Evolutionary conservation across 352 stramenopile species (phyloP), one percentile per base, ranked within the genome.

Genomic region (Albugo laibachii): DNA sequence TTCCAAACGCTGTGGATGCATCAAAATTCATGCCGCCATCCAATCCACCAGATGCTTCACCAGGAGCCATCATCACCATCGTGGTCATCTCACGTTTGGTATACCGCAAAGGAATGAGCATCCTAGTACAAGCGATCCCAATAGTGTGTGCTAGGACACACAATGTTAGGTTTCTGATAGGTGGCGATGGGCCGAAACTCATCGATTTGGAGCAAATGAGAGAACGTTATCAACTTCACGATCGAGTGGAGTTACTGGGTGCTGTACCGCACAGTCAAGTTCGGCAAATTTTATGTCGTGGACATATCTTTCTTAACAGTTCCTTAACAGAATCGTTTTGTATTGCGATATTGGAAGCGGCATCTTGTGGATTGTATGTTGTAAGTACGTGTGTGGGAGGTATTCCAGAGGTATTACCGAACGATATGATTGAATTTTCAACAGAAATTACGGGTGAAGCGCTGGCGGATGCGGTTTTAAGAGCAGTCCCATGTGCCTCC

Each of bases 321-420:
- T 97, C 85, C 18, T 63, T 99, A n/a, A 99, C 94, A 44, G 94
- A 99, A 66, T 96, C 83, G 31, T 99, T 99, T 68, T 98, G 94
- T 59, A 98, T 98, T 56, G 93, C 93, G 13, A 96, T 98, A 52
- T 72, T 99, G 18, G 94, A 99, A 73, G 94, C 94, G 8, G 93
- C 92, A 0, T 91, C 72, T 5, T 95, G 80, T 48, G 94, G 94
- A 3, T 65, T 98, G 10, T 92, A 95, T 47, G 89, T 98, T 2
- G 92, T 98, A 14, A 97, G 83, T 31, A 98, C 94, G 13, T 80
- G 64, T 44, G 94, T 99, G 10, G 94, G 94, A 27, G 93, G 94
- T 15, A 87, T 98, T n/a, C 91, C 92, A 12, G 94, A 98, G 58
- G 92, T 98, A 13, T 61, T 98, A 4, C 92, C 92, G 12, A 66